These are phyloP conservation scores for Dactylorhiza incarnata DNA, from an alignment of 106 monocot species.

Conservation along the genomic window DNA sequence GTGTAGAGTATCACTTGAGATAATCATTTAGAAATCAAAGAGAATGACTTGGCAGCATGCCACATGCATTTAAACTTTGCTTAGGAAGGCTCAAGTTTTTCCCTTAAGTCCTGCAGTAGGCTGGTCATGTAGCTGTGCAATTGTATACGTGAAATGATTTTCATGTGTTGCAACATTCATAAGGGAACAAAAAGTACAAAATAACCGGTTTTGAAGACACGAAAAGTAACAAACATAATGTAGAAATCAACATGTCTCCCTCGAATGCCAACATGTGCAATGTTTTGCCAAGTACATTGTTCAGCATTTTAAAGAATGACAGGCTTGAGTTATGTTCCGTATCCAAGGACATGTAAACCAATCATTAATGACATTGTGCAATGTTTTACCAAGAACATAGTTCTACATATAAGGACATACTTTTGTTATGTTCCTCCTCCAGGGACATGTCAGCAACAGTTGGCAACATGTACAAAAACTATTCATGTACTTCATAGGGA, in stretches of 20 bases:
- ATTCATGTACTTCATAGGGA: background rate
- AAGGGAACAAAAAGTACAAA: no score
- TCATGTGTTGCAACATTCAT: no score
- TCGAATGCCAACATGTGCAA: background rate
- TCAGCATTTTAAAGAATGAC: background rate
- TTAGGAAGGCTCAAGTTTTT: background rate
- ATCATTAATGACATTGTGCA: background rate
- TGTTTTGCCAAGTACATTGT: background rate
- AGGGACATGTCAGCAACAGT: background rate
- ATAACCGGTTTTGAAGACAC: no score
- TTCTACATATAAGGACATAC: background rate
- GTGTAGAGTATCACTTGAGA: no score
- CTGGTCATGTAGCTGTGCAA: no score
- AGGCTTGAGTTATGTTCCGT: background rate
- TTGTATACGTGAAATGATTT: no score
- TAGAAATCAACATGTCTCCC: no score
- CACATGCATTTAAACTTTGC: background rate
- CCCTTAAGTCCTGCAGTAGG: no score
- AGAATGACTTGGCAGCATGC: background rate
- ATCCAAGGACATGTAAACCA: background rate
- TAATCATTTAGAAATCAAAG: no score
- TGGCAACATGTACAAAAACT: background rate
- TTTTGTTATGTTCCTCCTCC: background rate
- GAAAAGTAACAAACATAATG: no score
- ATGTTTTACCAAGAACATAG: background rate